Conservation (phyloP, 148 eudicot species). For the Talinum fruticosum region DNA sequence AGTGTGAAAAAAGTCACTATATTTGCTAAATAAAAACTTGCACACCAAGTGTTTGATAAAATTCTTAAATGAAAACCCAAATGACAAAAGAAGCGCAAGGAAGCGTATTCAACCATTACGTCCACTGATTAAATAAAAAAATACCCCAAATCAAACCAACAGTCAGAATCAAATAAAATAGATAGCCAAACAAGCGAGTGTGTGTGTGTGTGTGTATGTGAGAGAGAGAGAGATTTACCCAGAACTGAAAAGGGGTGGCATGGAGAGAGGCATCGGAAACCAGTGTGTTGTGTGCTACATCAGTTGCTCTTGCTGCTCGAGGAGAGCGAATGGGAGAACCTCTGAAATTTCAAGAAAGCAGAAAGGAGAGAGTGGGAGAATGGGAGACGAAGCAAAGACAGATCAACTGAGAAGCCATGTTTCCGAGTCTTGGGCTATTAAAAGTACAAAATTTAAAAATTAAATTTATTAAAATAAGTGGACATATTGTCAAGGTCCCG, state of each 20-base stretch:
- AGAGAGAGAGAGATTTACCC: neutral
- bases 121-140: neutral
- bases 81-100: neutral
- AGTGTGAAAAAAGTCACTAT: neutral
- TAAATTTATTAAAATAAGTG: too few species aligned
- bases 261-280: neutral
- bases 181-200: neutral
- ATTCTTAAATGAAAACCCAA: neutral
- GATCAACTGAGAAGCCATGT: too few species aligned
- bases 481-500: slow-evolving; percentile 48
- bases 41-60: neutral
- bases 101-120: neutral
- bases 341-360: too few species aligned
- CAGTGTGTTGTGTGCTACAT: neutral
- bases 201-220: neutral
- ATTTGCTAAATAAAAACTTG: neutral
- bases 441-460: too few species aligned
- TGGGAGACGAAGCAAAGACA: too few species aligned
- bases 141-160: neutral
- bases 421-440: too few species aligned
- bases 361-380: too few species aligned
- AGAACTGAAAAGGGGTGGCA: neutral
- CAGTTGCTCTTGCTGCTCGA: neutral
- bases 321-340: too few species aligned
- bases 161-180: neutral